phyloP scores from a whole-genome alignment of 306 rosid species.

The Vicia villosa region DNA sequence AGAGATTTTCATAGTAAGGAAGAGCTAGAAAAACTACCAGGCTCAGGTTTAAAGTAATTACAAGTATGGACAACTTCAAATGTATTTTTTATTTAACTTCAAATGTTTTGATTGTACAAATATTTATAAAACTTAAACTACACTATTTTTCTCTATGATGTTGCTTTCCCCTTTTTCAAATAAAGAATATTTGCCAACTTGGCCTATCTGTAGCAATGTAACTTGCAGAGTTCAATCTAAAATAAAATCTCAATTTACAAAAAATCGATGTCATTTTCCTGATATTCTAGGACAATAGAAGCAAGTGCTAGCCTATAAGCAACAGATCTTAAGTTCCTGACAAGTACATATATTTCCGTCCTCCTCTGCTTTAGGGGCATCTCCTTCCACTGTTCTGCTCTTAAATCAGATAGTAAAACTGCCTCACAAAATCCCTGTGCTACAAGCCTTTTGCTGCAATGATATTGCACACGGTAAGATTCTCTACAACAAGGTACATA shows the following conservation, averaged over 20 bases:
- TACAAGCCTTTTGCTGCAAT: conserved; percentile 72
- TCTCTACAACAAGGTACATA: background rate
- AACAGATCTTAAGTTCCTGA: conserved; percentile 75
- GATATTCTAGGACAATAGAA: conserved; percentile 62
- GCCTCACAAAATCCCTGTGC: conserved; percentile 82
- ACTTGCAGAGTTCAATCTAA: background rate
- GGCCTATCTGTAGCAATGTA: conserved; percentile 25
- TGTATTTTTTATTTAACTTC: background rate
- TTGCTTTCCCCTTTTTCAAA: background rate
- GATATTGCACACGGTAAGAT: conserved; percentile 32
- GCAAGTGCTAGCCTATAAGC: conserved; percentile 82
- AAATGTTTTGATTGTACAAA: background rate
- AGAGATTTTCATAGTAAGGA: background rate
- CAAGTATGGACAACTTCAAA: conserved; percentile 3
- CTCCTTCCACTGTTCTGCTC: conserved; percentile 67
- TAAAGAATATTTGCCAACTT: background rate
- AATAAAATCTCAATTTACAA: conserved; percentile 38
- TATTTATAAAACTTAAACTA: background rate
- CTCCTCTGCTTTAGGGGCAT: conserved; percentile 47
- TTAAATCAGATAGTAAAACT: conserved; percentile 51
- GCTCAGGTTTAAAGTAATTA: background rate
- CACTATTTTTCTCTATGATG: too few species aligned
- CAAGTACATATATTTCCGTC: conserved; percentile 71
- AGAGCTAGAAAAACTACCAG: background rate
- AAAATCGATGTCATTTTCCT: conserved; percentile 59